Evolutionary conservation across 139 green algal species (phyloP).

Genomic region (Chlorella sp.): DNA sequence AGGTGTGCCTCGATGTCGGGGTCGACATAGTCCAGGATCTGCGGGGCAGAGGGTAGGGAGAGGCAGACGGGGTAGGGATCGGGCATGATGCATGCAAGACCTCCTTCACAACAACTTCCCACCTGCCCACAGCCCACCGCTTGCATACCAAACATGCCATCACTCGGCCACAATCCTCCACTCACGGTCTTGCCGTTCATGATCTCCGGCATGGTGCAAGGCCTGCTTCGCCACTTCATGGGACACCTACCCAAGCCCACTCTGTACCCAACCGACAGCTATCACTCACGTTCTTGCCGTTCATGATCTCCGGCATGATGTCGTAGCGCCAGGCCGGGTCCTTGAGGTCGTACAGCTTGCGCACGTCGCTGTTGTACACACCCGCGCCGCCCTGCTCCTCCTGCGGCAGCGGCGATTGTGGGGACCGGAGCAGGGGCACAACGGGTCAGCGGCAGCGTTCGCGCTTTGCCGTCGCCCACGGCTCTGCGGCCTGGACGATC

Average conservation of each 20-base stretch:
- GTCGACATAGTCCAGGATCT: conserved; percentile 93
- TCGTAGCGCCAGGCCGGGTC: conserved; percentile 92
- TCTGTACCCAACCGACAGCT: too few relatives aligned
- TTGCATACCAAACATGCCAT: neutral
- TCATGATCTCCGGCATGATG: conserved; percentile 97
- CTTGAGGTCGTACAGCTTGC: conserved; percentile 90
- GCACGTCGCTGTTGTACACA: conserved; percentile 92
- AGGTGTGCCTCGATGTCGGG: conserved; percentile 98
- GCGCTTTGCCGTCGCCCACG: too few relatives aligned
- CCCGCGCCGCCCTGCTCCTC: conserved; percentile 94
- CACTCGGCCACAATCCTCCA: neutral
- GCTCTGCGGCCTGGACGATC: too few relatives aligned
- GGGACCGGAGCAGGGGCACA: too few relatives aligned
- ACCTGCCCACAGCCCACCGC: too few relatives aligned
- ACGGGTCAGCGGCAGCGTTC: too few relatives aligned
- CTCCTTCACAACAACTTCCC: too few relatives aligned
- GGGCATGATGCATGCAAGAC: too few relatives aligned
- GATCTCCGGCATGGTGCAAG: conserved; percentile 98
- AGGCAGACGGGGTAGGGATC: too few relatives aligned
- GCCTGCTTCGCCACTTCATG: too few relatives aligned
- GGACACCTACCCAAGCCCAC: too few relatives aligned
- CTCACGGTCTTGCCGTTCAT: conserved; percentile 95
- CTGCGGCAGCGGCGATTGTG: too few relatives aligned
- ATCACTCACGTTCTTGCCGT: conserved; percentile 96
- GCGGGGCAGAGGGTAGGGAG: neutral